A percentile compares a stretch with the other conserved stretches of the same genome.
Evolutionary conservation across 1,139 yeast species (phyloP).

Genomic region (Taphrina sp.): DNA sequence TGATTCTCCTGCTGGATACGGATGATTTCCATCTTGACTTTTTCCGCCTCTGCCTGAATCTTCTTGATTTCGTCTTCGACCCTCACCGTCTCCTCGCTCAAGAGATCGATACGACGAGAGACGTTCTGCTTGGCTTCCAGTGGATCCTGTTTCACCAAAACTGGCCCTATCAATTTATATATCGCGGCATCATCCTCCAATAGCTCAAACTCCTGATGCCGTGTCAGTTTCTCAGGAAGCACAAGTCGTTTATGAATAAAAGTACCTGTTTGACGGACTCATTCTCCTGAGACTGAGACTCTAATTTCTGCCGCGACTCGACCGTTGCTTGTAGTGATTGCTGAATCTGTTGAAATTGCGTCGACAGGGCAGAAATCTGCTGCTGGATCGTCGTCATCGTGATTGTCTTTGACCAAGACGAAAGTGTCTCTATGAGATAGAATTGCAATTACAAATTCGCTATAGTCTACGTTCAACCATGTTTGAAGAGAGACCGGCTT

Average conservation of each 20-base stretch:
- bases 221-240: background rate
- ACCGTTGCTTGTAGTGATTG: slow-evolving; percentile 25
- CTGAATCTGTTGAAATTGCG: slow-evolving; percentile 10
- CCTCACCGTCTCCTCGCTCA: slow-evolving; percentile 60
- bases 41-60: slow-evolving; percentile 21
- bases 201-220: slow-evolving; percentile 58
- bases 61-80: slow-evolving; percentile 11
- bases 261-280: slow-evolving; percentile 67
- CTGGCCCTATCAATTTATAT: slow-evolving; percentile 88
- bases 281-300: slow-evolving; percentile 77
- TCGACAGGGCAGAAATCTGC: slow-evolving; percentile 9
- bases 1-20: slow-evolving; percentile 20
- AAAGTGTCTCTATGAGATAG: too few species aligned
- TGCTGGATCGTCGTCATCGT: slow-evolving; percentile 21
- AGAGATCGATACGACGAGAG: slow-evolving; percentile 82
- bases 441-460: too few species aligned
- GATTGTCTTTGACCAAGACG: too few species aligned
- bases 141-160: slow-evolving; percentile 81
- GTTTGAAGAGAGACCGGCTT: too few species aligned
- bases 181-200: slow-evolving; percentile 66
- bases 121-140: slow-evolving; percentile 80
- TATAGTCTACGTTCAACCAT: too few species aligned
- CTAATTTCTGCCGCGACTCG: slow-evolving; percentile 57
- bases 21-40: slow-evolving; percentile 11
- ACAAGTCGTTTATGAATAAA: background rate